Conservation (phyloP, 768 basidiomycete genomes). For the Serendipita sp. region DNA sequence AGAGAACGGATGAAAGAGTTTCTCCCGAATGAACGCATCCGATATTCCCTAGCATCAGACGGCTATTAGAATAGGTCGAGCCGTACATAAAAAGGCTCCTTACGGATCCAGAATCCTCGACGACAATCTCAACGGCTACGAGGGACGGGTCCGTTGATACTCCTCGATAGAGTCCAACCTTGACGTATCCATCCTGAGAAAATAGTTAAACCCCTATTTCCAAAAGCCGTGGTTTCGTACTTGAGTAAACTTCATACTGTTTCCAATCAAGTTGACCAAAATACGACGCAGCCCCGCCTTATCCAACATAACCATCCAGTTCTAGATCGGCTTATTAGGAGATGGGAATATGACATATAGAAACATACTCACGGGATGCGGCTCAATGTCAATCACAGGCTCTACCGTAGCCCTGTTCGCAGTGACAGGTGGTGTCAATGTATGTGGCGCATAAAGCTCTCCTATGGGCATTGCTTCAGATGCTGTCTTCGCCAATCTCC, state of each 20-base stretch:
- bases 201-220: conserved; percentile 40
- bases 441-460: background rate
- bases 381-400: background rate
- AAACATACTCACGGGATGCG: background rate
- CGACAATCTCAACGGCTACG: background rate
- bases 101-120: background rate
- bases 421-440: background rate
- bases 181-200: conserved; percentile 68
- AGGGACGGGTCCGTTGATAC: background rate
- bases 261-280: conserved; percentile 89
- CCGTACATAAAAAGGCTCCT: background rate
- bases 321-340: conserved; percentile 26
- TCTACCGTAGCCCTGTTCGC: background rate
- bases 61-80: background rate
- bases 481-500: conserved; percentile 31
- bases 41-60: background rate
- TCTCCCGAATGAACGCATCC: conserved; percentile 36
- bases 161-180: conserved; percentile 46
- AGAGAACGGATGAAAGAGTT: conserved; percentile 92
- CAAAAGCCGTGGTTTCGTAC: conserved; percentile 35
- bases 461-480: conserved; percentile 27
- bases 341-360: background rate
- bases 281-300: conserved; percentile 84
- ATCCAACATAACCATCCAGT: conserved; percentile 77
- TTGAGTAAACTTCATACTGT: conserved; percentile 86